Percentiles rank a stretch among this genome's conserved stretches.
phyloP scores from a whole-genome alignment of 2,329 filamentous ascomycete species.

The Stagonosporopsis chrysanthemi region DNA sequence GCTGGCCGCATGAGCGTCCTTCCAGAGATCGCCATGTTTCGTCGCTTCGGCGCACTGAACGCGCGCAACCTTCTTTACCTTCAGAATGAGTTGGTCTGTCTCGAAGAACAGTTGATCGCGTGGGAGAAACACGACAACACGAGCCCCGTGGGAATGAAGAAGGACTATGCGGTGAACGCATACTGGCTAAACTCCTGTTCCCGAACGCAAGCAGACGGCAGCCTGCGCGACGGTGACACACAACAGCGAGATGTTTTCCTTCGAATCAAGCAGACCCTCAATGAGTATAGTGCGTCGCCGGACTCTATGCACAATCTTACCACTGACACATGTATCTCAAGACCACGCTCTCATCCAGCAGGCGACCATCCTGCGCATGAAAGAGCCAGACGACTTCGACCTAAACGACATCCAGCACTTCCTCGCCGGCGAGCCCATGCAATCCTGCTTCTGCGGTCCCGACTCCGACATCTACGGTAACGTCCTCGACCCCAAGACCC shows the following conservation, averaged over 20 bases:
- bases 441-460: background rate
- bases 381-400: slow-evolving; percentile 12
- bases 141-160: background rate
- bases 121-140: background rate
- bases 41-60: slow-evolving; percentile 25
- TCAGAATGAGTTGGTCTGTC: slow-evolving; percentile 16
- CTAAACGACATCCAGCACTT: slow-evolving; percentile 20
- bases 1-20: slow-evolving; percentile 16
- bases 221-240: background rate
- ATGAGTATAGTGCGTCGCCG: slow-evolving; percentile 21
- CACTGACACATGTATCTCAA: background rate
- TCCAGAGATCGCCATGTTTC: slow-evolving; percentile 25
- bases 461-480: background rate
- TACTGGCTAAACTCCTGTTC: background rate
- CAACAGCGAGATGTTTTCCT: slow-evolving; percentile 20
- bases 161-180: background rate
- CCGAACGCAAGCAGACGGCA: background rate
- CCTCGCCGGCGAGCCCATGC: background rate
- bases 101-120: slow-evolving; percentile 1
- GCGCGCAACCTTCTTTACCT: slow-evolving; percentile 22
- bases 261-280: slow-evolving; percentile 17
- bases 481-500: background rate
- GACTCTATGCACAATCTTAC: background rate
- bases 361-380: slow-evolving; percentile 8
- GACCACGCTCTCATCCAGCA: slow-evolving; percentile 15